Conservation (phyloP, 495 filamentous ascomycete genomes). For the Penicillium argentinense region DNA sequence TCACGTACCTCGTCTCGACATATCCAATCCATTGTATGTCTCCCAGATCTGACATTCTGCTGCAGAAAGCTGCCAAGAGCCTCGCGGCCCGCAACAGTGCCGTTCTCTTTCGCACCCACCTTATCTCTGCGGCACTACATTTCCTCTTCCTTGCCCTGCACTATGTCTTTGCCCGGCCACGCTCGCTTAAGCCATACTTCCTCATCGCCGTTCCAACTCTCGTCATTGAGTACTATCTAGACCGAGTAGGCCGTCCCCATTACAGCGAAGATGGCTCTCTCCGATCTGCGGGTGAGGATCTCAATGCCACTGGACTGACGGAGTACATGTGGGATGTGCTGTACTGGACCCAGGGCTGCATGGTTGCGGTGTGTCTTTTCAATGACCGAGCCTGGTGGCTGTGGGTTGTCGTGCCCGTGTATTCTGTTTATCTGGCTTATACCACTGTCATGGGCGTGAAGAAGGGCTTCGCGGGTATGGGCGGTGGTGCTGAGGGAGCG, state of each 20-base stretch:
- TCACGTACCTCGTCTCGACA: too few species aligned
- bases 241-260: slow-evolving; percentile 75
- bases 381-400: slow-evolving; percentile 79
- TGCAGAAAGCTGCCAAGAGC: slow-evolving; percentile 90
- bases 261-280: slow-evolving; percentile 68
- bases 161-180: slow-evolving; percentile 62
- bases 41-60: too few species aligned
- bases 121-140: slow-evolving; percentile 70
- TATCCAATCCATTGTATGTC: too few species aligned
- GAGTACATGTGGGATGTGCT: slow-evolving; percentile 98
- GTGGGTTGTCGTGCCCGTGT: slow-evolving; percentile 67
- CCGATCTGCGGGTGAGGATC: slow-evolving; percentile 77
- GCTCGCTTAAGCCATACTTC: slow-evolving; percentile 68
- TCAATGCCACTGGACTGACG: slow-evolving; percentile 83
- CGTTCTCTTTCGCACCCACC: slow-evolving; percentile 74
- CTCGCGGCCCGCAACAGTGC: slow-evolving; percentile 77
- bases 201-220: slow-evolving; percentile 72
- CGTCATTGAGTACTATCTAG: slow-evolving; percentile 77
- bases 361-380: slow-evolving; percentile 62
- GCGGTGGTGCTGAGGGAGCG: slow-evolving; percentile 27
- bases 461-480: slow-evolving; percentile 62
- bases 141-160: slow-evolving; percentile 68
- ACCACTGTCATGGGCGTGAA: slow-evolving; percentile 62
- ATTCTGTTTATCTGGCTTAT: slow-evolving; percentile 68
- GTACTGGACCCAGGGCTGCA: slow-evolving; percentile 82